These are phyloP conservation scores for Lasiosphaeriaceae sp. DNA, from an alignment of 495 filamentous ascomycete genomes.

Conservation along the genomic window DNA sequence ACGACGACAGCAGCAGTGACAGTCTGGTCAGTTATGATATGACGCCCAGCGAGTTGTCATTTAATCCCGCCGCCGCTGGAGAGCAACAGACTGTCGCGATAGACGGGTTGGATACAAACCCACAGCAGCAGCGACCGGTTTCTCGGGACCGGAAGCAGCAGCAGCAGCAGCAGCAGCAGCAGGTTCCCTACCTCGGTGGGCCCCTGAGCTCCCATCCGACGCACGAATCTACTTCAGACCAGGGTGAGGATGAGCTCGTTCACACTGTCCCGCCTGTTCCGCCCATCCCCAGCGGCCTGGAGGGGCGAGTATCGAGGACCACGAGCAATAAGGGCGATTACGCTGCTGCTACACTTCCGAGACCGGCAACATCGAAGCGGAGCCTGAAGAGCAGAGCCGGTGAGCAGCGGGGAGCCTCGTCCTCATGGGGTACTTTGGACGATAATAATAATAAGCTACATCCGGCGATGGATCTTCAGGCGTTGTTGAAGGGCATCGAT, in stretches of 20 bases:
- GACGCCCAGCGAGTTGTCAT: constrained; percentile 51
- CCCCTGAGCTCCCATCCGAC: constrained; percentile 47
- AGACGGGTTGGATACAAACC: constrained; percentile 14
- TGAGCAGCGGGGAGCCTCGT: constrained; percentile 30
- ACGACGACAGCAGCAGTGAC: constrained; percentile 51
- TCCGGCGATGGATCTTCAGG: constrained; percentile 40
- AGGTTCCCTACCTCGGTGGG: constrained; percentile 25
- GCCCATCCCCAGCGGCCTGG: constrained; percentile 31
- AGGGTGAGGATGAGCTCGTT: constrained; percentile 14
- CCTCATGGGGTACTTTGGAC: constrained; percentile 23
- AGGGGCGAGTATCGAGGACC: constrained; percentile 17
- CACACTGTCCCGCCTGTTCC: constrained; percentile 42
- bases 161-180: no score
- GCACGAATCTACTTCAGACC: constrained; percentile 12
- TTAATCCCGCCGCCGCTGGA: constrained; percentile 32
- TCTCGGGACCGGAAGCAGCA: constrained; percentile 13
- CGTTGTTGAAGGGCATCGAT: constrained; percentile 45
- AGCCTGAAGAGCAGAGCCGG: constrained; percentile 39
- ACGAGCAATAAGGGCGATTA: constrained; percentile 13
- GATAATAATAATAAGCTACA: constrained; percentile 16
- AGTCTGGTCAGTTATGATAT: constrained; percentile 57
- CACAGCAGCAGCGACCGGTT: constrained; percentile 6
- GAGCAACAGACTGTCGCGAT: constrained; percentile 8
- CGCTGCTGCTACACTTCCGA: constrained; percentile 16
- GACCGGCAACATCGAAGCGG: constrained; percentile 28